Conservation (phyloP, 176 grass and related monocot genomes). For the Lolium multiflorum region DNA sequence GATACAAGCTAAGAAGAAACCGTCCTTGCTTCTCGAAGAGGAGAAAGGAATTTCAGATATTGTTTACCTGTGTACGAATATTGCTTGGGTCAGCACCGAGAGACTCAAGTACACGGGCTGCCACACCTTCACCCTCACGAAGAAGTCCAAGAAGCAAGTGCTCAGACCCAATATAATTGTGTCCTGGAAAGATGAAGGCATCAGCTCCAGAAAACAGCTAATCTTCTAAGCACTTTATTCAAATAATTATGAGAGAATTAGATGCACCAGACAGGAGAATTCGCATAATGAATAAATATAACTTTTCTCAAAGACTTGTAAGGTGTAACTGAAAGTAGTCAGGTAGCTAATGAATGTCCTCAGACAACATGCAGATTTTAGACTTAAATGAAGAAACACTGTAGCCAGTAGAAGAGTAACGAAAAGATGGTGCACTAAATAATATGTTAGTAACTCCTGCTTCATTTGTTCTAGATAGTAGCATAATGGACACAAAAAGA, state of each 20-base stretch:
- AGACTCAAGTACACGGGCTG: slow-evolving; percentile 83
- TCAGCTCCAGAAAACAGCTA: slow-evolving; percentile 37
- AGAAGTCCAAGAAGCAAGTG: slow-evolving; percentile 96
- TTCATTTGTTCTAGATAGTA: neutral
- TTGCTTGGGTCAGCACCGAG: slow-evolving; percentile 89
- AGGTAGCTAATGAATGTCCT: neutral
- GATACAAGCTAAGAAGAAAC: slow-evolving; percentile 35
- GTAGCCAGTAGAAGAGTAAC: neutral
- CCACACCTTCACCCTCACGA: slow-evolving; percentile 93
- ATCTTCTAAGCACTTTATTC: neutral
- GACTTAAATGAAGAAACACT: neutral
- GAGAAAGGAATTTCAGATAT: slow-evolving; percentile 28
- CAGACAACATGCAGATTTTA: neutral
- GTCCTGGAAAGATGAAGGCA: slow-evolving; percentile 61
- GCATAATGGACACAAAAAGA: neutral
- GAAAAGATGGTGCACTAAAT: neutral
- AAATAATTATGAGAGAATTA: slow-evolving; percentile 25
- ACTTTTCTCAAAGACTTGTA: neutral
- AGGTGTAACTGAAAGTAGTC: slow-evolving; percentile 9
- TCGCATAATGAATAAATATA: slow-evolving; percentile 15
- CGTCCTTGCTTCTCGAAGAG: neutral
- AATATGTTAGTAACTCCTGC: neutral
- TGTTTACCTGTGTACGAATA: slow-evolving; percentile 82
- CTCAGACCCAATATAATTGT: slow-evolving; percentile 97
- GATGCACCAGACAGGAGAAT: neutral